These are phyloP conservation scores for Solanum gandarillasii DNA, from an alignment of 257 asterid species.

Conservation along the genomic window DNA sequence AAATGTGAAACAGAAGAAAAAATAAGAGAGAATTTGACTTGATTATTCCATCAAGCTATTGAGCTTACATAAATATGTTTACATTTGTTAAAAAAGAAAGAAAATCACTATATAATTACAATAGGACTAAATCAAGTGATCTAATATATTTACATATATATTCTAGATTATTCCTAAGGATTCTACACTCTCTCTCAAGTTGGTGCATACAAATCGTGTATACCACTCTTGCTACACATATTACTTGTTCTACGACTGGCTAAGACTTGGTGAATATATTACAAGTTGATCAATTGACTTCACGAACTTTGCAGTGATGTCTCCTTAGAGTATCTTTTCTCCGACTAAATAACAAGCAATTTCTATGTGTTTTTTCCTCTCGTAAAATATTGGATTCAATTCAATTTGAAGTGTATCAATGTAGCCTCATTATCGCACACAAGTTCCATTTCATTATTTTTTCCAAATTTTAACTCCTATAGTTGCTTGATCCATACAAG, in stretches of 20 bases:
- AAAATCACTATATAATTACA: not conserved
- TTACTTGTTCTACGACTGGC: not conserved
- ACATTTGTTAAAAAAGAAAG: not conserved
- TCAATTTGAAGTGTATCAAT: not conserved
- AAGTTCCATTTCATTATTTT: not conserved
- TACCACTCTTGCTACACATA: not conserved
- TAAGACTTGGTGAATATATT: not conserved
- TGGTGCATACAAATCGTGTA: not conserved
- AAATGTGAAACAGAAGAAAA: not conserved
- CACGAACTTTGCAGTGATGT: not conserved
- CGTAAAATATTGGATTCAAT: not conserved
- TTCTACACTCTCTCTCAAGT: not conserved
- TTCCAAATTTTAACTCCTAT: not conserved
- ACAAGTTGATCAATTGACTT: not conserved
- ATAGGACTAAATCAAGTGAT: not conserved
- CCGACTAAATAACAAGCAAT: not conserved
- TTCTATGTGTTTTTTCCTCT: not conserved
- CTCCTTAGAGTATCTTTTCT: not conserved
- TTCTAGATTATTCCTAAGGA: not conserved
- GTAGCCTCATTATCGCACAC: not conserved
- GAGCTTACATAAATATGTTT: not conserved
- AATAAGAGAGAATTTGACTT: not conserved
- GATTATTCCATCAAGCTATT: not conserved
- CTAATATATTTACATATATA: not conserved
- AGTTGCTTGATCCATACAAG: not conserved